Percentiles rank a stretch among this genome's conserved stretches.
Conservation (phyloP, 2,329 filamentous ascomycete species). For the Xylaria digitata region DNA sequence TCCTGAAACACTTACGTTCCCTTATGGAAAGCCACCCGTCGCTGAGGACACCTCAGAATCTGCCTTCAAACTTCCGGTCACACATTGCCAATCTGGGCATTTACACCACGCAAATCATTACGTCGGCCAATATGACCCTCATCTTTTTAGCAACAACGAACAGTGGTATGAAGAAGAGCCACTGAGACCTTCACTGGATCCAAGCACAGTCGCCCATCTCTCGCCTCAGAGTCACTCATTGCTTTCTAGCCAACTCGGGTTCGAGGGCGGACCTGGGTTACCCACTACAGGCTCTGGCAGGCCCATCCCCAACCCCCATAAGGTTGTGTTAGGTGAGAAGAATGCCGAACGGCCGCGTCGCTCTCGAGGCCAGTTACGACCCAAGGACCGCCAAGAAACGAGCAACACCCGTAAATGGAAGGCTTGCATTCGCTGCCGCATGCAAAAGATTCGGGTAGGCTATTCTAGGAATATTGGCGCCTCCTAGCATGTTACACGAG, state of each 20-base stretch:
- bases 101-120: slow-evolving; percentile 6
- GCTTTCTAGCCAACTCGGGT: not conserved
- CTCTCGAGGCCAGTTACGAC: slow-evolving; percentile 33
- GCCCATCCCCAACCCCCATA: slow-evolving; percentile 8
- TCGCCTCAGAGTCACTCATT: not conserved
- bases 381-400: slow-evolving; percentile 40
- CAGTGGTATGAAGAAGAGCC: slow-evolving; percentile 26
- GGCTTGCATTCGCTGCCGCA: slow-evolving; percentile 59
- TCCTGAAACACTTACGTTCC: slow-evolving; percentile 15
- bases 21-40: slow-evolving; percentile 13
- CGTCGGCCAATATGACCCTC: slow-evolving; percentile 9
- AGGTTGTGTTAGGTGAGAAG: slow-evolving; percentile 4
- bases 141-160: slow-evolving; percentile 2
- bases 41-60: slow-evolving; percentile 8
- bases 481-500: slow-evolving; percentile 22
- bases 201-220: not conserved
- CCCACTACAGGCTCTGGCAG: not conserved
- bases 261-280: slow-evolving; percentile 1
- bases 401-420: slow-evolving; percentile 45
- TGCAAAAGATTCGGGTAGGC: slow-evolving; percentile 58
- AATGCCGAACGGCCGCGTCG: slow-evolving; percentile 31
- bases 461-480: not conserved
- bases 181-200: slow-evolving; percentile 5
- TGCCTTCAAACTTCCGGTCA: slow-evolving; percentile 1
- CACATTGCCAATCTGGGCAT: slow-evolving; percentile 23